Percentiles rank a stretch among this genome's conserved stretches.
These are phyloP conservation scores for Leishmania arabica DNA, from an alignment of 208 protist genomes.

Conservation along the genomic window DNA sequence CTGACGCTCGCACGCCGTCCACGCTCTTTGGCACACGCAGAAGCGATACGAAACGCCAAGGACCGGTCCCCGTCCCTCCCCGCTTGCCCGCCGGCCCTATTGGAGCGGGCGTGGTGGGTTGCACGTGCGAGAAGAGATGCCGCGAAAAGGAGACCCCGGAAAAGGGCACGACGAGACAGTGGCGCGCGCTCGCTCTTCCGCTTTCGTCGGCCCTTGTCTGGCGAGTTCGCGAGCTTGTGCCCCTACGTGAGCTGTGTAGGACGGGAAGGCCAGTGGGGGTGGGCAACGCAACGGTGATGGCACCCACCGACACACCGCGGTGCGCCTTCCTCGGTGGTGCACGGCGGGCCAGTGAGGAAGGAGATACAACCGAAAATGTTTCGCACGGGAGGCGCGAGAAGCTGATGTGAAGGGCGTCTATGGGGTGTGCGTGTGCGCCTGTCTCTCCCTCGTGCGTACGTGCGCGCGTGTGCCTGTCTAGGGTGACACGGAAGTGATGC, in stretches of 20 bases:
- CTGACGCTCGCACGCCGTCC: background rate
- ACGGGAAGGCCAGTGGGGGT: background rate
- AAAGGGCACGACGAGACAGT: background rate
- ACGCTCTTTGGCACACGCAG: background rate
- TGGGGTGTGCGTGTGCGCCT: background rate
- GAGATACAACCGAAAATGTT: background rate
- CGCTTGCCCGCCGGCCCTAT: background rate
- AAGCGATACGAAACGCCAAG: background rate
- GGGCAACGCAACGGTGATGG: background rate
- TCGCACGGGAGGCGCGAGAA: background rate
- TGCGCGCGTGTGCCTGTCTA: background rate
- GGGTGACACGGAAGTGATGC: background rate
- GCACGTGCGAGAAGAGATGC: background rate
- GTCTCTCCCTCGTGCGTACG: background rate
- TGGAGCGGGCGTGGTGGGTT: background rate
- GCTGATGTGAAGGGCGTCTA: slow-evolving; percentile 1
- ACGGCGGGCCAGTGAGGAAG: background rate
- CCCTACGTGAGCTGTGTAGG: background rate
- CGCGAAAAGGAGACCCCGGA: background rate
- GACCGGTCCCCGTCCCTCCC: background rate
- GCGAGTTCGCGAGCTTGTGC: background rate
- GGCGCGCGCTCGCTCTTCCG: background rate
- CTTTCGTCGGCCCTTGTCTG: background rate
- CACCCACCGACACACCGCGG: background rate
- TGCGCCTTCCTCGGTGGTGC: background rate